Conservation (phyloP, 176 grass and related monocot species). For the Oryza nivara region DNA sequence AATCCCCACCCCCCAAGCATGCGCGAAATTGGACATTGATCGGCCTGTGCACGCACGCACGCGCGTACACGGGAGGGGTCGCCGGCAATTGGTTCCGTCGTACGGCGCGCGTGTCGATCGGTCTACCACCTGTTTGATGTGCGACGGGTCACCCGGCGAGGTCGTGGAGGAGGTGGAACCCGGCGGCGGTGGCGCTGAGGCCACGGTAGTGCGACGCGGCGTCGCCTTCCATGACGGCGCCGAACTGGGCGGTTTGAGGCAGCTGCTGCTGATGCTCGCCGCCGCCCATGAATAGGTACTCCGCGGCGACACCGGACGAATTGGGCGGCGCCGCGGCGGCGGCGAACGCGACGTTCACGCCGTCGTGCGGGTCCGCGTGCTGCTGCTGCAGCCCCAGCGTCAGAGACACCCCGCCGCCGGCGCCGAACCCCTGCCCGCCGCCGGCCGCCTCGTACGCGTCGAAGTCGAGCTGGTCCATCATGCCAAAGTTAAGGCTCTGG, state of each 20-base stretch:
- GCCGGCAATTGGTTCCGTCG: background rate
- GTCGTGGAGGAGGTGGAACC: constrained; percentile 64
- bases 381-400: constrained; percentile 80
- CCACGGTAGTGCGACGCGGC: constrained; percentile 33
- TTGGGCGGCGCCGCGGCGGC: background rate
- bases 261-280: constrained; percentile 27
- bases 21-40: background rate
- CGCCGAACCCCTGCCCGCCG: constrained; percentile 33
- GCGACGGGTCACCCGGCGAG: constrained; percentile 43
- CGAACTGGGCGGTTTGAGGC: constrained; percentile 24
- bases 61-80: background rate
- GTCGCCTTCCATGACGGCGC: constrained; percentile 35
- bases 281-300: constrained; percentile 46
- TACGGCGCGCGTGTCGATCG: background rate
- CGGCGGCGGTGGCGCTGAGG: constrained; percentile 34
- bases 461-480: constrained; percentile 67
- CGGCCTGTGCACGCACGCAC: background rate
- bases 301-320: constrained; percentile 28
- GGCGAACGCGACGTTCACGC: constrained; percentile 63
- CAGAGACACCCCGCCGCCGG: constrained; percentile 54
- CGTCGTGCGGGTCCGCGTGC: constrained; percentile 28
- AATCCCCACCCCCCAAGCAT: constrained; percentile 8
- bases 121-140: background rate
- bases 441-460: constrained; percentile 43
- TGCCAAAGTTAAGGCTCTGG: constrained; percentile 48